phyloP scores from a whole-genome alignment of 352 stramenopile species.

The Phytophthora chlamydospora region DNA sequence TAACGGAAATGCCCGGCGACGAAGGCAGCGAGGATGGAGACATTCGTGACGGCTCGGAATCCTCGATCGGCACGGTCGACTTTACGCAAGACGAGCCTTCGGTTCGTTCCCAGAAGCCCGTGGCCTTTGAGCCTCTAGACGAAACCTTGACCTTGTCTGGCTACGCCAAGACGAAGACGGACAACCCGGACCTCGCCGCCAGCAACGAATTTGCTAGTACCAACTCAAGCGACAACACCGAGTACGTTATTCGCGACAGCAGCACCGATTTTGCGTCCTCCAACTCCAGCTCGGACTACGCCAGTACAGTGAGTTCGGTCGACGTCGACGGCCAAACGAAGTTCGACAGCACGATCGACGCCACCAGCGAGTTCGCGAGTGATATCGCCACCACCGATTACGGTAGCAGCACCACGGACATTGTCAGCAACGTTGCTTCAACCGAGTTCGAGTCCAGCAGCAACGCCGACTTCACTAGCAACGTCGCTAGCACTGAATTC shows the following conservation, averaged over 20 bases:
- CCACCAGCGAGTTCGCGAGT: constrained; percentile 13
- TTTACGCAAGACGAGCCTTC: constrained; percentile 50
- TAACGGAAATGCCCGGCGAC: constrained; percentile 28
- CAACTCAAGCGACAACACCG: constrained; percentile 35
- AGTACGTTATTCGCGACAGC: constrained; percentile 37
- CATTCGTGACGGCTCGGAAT: constrained; percentile 39
- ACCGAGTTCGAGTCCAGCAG: constrained; percentile 22
- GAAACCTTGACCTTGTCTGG: constrained; percentile 45
- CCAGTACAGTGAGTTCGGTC: constrained; percentile 40
- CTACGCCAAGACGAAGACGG: constrained; percentile 21
- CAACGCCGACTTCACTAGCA: constrained; percentile 13
- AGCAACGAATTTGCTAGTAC: constrained; percentile 23
- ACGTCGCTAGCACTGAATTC: constrained; percentile 18
- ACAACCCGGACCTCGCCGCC: constrained; percentile 9
- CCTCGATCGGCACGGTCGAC: constrained; percentile 66
- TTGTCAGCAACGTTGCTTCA: constrained; percentile 10
- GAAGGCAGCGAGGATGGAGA: constrained; percentile 27
- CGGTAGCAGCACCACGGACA: constrained; percentile 15
- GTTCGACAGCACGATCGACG: constrained; percentile 32
- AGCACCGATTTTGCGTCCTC: constrained; percentile 32
- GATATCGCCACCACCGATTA: constrained; percentile 10
- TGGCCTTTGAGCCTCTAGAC: constrained; percentile 40
- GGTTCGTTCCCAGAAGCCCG: constrained; percentile 31
- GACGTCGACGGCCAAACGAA: constrained; percentile 38
- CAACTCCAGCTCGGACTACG: constrained; percentile 34